A percentile compares a stretch with the other conserved stretches of the same genome.
Evolutionary conservation across 306 rosid genomes (phyloP).

Genomic region (Crataegus laevigata): DNA sequence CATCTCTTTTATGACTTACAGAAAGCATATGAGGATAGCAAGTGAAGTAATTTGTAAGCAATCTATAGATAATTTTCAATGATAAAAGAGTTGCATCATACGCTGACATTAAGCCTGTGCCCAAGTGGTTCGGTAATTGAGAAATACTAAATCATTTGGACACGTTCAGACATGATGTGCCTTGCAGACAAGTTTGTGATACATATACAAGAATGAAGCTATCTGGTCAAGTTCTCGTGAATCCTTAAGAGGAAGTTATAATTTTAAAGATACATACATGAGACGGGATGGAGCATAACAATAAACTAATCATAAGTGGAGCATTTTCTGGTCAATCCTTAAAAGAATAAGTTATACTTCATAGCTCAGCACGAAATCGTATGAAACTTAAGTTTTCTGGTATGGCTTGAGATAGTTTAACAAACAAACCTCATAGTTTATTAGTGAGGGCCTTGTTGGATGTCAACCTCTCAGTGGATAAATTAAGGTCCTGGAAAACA

Average conservation of each 20-base stretch:
- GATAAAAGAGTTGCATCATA: not conserved
- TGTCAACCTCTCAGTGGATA: constrained; percentile 74
- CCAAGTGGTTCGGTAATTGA: not conserved
- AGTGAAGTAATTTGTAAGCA: not conserved
- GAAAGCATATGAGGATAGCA: not conserved
- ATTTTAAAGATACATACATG: not conserved
- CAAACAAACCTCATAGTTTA: constrained; percentile 39
- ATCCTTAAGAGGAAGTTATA: not conserved
- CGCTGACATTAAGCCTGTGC: not conserved
- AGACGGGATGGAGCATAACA: not conserved
- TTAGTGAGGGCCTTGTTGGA: constrained; percentile 94
- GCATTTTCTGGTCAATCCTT: not conserved
- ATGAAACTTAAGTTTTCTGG: not conserved
- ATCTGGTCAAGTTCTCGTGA: not conserved
- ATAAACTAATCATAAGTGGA: not conserved
- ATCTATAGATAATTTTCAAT: not conserved
- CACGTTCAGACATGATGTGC: not conserved
- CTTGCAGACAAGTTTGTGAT: not conserved
- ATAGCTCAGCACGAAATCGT: not conserved
- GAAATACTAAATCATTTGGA: not conserved
- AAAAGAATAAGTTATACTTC: not conserved
- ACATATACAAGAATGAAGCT: not conserved
- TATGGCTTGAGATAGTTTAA: not conserved
- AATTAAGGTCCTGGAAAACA: constrained; percentile 79
- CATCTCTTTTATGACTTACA: not conserved